Evolutionary conservation across 306 rosid species (phyloP).

Genomic region (Arachis stenosperma): DNA sequence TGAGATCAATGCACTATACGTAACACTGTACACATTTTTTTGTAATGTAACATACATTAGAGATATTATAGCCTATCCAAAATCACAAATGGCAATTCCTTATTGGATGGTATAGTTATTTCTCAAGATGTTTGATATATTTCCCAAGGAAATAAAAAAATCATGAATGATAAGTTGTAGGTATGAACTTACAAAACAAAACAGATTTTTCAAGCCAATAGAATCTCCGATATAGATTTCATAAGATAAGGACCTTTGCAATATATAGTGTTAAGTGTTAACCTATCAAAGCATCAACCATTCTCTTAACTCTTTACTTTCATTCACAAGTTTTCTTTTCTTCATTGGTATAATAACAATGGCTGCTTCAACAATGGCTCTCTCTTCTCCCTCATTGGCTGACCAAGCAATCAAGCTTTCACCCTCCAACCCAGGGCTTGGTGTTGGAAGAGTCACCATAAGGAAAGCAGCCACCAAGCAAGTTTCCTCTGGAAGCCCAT

Average conservation of each 20-base stretch:
- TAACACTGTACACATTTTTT: not conserved
- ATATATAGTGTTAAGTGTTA: too few species aligned
- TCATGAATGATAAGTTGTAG: not conserved
- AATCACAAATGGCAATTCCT: constrained; percentile 11
- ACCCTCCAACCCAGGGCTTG: not conserved
- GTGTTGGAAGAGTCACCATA: not conserved
- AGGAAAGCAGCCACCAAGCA: constrained; percentile 10
- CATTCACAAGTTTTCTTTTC: not conserved
- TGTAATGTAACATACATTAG: not conserved
- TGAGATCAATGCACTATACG: not conserved
- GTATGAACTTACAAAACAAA: not conserved
- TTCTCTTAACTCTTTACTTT: constrained; percentile 4
- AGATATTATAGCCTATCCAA: constrained; percentile 11
- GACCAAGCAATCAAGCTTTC: constrained; percentile 31
- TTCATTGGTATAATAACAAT: not conserved
- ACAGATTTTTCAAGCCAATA: constrained; percentile 7
- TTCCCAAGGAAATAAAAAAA: not conserved
- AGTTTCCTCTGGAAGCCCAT: not conserved
- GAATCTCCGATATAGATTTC: too few species aligned
- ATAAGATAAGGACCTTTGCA: too few species aligned
- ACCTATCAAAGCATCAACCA: too few species aligned
- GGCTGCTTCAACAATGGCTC: constrained; percentile 41
- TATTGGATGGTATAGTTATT: constrained; percentile 21
- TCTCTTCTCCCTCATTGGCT: constrained; percentile 35
- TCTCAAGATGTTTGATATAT: not conserved